Evolutionary conservation across 208 protist species (phyloP), one percentile per base, ranked within the genome.

Genomic region (Endotrypanum monterogeii): DNA sequence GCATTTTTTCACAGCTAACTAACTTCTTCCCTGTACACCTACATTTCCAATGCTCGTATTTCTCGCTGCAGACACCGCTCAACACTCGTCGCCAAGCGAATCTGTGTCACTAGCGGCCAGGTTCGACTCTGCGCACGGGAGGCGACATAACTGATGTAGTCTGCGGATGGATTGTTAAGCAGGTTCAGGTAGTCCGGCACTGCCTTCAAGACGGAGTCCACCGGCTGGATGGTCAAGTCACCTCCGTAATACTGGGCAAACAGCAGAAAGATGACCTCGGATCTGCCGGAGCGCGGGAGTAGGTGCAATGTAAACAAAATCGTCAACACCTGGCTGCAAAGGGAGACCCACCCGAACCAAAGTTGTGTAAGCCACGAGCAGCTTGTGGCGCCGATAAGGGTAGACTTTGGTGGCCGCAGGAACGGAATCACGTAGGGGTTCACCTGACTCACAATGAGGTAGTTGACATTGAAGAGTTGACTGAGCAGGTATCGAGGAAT

Each of bases 401-500:
- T 23, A 28, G 83, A 88, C 28, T 57, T n/a, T 5, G 81, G 80
- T 6, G 74, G 86, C 56, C 51, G 61, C 11, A 93, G 57, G 75
- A 96, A 96, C 8, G 89, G 91, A 56, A 96, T 86, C 16, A 96
- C 90, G 65, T 92, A 87, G 7, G 91, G 91, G 68, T 96, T 96
- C 48, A 90, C 83, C 73, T 96, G 91, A 72, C 82, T 89, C 55
- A 90, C 88, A 71, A 96, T 89, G 72, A 92, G 80, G 73, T 88
- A 93, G 76, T 91, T 90, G 14, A 94, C 88, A 61, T 88, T 80
- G 70, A 94, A 96, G 35, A 94, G 78, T 63, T 91, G 75, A 14
- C 79, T 67, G n/a, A 96, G 74, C 28, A 86, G 74, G 14, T 83
- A 71, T n/a, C 77, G 85, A 23, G 91, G 91, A 60, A 94, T 74